Percentiles rank a stretch among this genome's conserved stretches.
phyloP scores from a whole-genome alignment of 495 filamentous ascomycete genomes.

The Penicillium riverlandense region DNA sequence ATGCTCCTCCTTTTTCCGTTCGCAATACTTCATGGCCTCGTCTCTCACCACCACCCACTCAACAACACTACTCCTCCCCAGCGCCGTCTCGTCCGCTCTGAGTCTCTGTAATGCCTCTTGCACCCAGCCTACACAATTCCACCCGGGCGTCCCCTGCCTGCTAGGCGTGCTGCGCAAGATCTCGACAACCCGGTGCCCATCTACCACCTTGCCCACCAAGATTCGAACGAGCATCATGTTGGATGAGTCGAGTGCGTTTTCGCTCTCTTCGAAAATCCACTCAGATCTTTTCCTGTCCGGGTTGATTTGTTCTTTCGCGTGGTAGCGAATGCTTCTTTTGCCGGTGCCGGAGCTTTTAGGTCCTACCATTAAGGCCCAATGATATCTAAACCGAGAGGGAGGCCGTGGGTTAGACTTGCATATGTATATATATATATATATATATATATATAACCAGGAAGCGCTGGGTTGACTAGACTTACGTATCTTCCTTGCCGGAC shows the following conservation, averaged over 20 bases:
- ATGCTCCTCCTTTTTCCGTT: conserved; percentile 26
- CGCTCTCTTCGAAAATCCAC: conserved; percentile 29
- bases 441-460: too few relatives aligned
- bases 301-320: conserved; percentile 17
- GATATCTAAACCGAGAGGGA: conserved; percentile 12
- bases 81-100: conserved; percentile 18
- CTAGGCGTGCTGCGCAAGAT: conserved; percentile 28
- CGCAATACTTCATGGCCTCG: conserved; percentile 26
- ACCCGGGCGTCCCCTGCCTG: conserved; percentile 19
- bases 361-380: conserved; percentile 32
- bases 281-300: conserved; percentile 1
- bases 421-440: too few relatives aligned
- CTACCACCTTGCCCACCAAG: conserved; percentile 35
- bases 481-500: too few relatives aligned
- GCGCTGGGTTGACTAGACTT: too few relatives aligned
- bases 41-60: conserved; percentile 27
- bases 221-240: conserved; percentile 36
- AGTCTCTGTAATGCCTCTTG: conserved; percentile 27
- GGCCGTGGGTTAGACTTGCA: too few relatives aligned
- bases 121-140: conserved; percentile 38
- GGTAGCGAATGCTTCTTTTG: conserved; percentile 18
- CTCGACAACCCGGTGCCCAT: conserved; percentile 17
- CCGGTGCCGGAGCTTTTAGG: conserved; percentile 22
- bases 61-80: conserved; percentile 23
- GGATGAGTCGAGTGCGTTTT: conserved; percentile 14